phyloP scores from a whole-genome alignment of 805 yeast species.

The Metschnikowia colocasiae region DNA sequence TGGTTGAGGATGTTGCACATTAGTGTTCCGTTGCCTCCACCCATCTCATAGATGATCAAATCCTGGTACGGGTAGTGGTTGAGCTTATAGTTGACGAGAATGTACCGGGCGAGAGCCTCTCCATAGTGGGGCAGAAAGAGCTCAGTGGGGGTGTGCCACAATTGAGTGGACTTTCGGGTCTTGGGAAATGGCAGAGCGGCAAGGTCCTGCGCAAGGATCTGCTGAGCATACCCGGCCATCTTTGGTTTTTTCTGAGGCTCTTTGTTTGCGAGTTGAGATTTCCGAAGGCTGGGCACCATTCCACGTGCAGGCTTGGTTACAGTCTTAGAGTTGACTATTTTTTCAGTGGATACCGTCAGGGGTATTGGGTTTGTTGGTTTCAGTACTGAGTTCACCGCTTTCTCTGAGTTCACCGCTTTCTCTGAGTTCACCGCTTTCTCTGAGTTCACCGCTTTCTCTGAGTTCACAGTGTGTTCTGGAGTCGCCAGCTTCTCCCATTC shows the following conservation, averaged over 20 bases:
- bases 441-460: no score
- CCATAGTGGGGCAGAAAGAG: conserved; percentile 82
- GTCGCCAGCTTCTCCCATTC: no score
- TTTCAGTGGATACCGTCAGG: no score
- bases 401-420: no score
- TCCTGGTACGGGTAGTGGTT: conserved; percentile 68
- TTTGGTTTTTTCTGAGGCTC: background rate
- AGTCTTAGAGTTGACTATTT: no score
- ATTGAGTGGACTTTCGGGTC: conserved; percentile 47
- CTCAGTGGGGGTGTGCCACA: conserved; percentile 92
- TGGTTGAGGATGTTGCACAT: conserved; percentile 73
- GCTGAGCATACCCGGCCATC: conserved; percentile 27
- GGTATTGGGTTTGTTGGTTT: no score
- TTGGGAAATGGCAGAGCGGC: conserved; percentile 15
- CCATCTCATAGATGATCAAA: conserved; percentile 77
- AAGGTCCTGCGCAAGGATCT: conserved; percentile 22
- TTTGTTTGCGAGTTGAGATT: background rate
- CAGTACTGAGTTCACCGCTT: no score
- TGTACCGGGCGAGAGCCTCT: conserved; percentile 77
- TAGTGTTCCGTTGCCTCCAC: conserved; percentile 86
- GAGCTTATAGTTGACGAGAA: conserved; percentile 66
- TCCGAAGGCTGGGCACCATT: no score
- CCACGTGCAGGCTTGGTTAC: background rate
- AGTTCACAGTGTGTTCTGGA: no score
- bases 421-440: no score